phyloP scores from a whole-genome alignment of 805 yeast species.

The Starmerella davenportii region DNA sequence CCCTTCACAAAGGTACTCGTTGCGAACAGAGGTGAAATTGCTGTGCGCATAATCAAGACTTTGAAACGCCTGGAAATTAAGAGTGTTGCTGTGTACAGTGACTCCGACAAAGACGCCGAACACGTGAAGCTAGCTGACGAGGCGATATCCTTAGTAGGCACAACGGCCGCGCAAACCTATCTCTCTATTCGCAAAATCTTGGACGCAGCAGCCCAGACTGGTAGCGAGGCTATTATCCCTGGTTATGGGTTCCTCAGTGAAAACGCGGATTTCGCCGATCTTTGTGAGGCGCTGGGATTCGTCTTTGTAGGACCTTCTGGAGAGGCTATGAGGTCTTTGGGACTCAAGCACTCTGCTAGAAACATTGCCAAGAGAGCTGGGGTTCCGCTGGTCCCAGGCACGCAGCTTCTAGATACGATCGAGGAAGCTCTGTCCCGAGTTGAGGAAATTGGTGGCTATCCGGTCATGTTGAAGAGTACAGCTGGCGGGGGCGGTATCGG shows the following conservation, averaged over 20 bases:
- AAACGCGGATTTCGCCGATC: conserved; percentile 88
- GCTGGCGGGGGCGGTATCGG: conserved; percentile 99
- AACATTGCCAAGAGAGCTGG: conserved; percentile 80
- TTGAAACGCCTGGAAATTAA: conserved; percentile 60
- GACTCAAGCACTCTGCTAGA: conserved; percentile 92
- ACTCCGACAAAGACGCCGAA: conserved; percentile 72
- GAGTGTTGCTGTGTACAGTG: conserved; percentile 79
- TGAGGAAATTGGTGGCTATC: conserved; percentile 46
- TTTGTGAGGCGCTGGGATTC: conserved; percentile 65
- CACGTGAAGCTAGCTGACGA: conserved; percentile 75
- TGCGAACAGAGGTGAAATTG: conserved; percentile 96
- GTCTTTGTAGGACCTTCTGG: conserved; percentile 95
- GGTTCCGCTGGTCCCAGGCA: conserved; percentile 96
- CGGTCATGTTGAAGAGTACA: conserved; percentile 90
- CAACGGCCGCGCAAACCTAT: conserved; percentile 80
- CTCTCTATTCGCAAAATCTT: conserved; percentile 70
- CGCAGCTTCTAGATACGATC: conserved; percentile 56
- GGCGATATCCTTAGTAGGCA: conserved; percentile 62
- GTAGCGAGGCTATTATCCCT: conserved; percentile 91
- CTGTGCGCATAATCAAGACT: conserved; percentile 83
- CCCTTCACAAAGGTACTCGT: conserved; percentile 77
- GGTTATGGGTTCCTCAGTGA: conserved; percentile 95
- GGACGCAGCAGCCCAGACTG: conserved; percentile 63
- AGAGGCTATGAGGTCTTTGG: conserved; percentile 75
- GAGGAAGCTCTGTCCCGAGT: conserved; percentile 66